Evolutionary conservation across 2,329 filamentous ascomycete species (phyloP), one percentile per base, ranked within the genome.

Genomic region (Microsporum ferrugineum): DNA sequence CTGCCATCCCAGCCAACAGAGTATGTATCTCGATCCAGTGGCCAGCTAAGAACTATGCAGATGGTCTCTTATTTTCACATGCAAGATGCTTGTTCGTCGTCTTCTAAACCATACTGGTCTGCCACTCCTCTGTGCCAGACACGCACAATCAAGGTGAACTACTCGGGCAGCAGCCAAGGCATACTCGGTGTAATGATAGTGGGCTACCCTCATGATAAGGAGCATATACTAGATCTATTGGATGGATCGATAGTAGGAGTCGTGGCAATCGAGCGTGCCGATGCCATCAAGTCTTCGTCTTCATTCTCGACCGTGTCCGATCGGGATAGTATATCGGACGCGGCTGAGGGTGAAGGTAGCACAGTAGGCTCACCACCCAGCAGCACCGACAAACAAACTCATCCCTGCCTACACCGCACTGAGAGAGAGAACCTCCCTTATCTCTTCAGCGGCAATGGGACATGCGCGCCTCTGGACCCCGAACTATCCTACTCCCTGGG

Each of bases 61-160:
- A 81, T 79, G 64, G 78, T 84, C 64, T 82, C 82, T 0, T 85
- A 85, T 67, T 85, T 85, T 68, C 83, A 85, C 67, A 69, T 70
- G 17, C 69, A 70, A 43, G 68, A 70, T 6, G 62, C 60, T 36
- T 29, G 38, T 43, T n/a, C 10, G 14, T n/a, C 6, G n/a, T n/a
- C 39, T 14, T n/a, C 39, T 27, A 69, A 68, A 41, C 69, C 73
- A 1, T 66, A 71, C 2, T 85, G 81, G 80, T 71, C 72, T 29
- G 66, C 73, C 2, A 71, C 71, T 2, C 75, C 81, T 0, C 71
- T 85, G 6, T 76, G 75, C 5, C 70, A 70, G 8, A 69, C 73
- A 23, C 70, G 72, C 7, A 79, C 81, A 0, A 79, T 80, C 71
- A 71, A 76, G 17, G 77, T 84, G 59, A 69, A 72, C 41, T 84